Evolutionary conservation across 2,329 filamentous ascomycete genomes (phyloP), one percentile per base, ranked within the genome.

Genomic region (Cladosporium sp.): DNA sequence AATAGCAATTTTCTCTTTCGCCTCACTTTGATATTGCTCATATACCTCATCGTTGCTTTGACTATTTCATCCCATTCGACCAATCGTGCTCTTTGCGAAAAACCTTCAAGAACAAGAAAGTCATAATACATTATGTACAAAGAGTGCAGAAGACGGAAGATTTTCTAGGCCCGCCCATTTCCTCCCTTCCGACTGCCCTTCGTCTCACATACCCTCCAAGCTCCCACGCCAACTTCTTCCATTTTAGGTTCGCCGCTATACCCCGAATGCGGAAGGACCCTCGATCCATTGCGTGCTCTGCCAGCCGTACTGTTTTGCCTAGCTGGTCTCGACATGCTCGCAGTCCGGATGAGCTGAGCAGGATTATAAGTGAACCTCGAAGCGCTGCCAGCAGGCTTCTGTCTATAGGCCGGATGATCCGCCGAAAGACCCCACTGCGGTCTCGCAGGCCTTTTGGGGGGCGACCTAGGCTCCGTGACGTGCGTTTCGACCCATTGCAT

Each of bases 211-310:
- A 45, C 42, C n/a, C 49, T 9, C 49, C 49, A 52, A 5, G 49
- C 49, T 4, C 49, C 49, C 24, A 52, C 49, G 17, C 49, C 49
- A 15, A 52, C 49, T 24, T 39, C 35, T 24, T 52, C 36, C 49
- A 52, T 32, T 5, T 20, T 39, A 13, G 49, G 22, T 15, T 32
- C 20, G 28, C 36, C 24, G 20, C 20, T 20, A 24, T 48, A 25
- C 44, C 24, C 7, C 3, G 10, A 32, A 8, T 17, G 35, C 24
- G 8, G 7, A 3, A 13, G 13, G 17, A 19, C 24, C 1, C 37
- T 12, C 5, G 10, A 19, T 19, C 13, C 49, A 8, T 22, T 45
- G 22, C 42, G 42, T 45, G 24, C 7, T n/a, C 42, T 22, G 15
- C 42, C 42, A 17, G 42, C 42, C 12, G 22, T 15, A 28, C 20